Conservation (phyloP, 306 rosid species). For the Erythrophleum fordii region DNA sequence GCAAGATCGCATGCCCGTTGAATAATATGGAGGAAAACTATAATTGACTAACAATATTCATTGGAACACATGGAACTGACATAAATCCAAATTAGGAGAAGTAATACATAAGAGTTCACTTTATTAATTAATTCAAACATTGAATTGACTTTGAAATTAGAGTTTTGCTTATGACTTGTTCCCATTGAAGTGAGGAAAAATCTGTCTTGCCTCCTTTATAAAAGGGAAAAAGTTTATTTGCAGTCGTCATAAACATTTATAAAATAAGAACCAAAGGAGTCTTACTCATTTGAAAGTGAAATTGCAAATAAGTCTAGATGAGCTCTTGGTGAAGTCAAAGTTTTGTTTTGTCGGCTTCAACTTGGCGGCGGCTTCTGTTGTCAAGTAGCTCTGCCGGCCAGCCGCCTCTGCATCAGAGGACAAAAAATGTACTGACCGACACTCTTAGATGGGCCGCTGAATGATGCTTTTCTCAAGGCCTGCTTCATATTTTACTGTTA, state of each 20-base stretch:
- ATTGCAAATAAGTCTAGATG: too few relatives aligned
- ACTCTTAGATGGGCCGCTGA: conserved; percentile 19
- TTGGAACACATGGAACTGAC: background rate
- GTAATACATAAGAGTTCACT: background rate
- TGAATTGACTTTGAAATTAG: background rate
- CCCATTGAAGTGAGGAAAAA: background rate
- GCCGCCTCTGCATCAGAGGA: background rate
- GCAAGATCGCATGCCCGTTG: background rate
- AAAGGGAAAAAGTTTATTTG: background rate
- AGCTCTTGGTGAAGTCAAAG: conserved; percentile 11
- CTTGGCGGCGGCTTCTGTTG: background rate
- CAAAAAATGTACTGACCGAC: background rate
- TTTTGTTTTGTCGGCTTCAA: conserved; percentile 15
- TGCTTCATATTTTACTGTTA: conserved; percentile 10
- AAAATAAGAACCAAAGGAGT: background rate
- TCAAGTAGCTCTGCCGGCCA: background rate
- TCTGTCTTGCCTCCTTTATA: background rate
- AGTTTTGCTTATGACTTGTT: background rate
- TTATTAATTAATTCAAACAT: background rate
- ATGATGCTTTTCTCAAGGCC: background rate
- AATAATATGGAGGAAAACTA: background rate
- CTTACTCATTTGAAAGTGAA: background rate
- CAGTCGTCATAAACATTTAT: background rate
- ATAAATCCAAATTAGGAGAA: background rate
- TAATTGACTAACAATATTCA: too few relatives aligned